Base-by-base conservation (phyloP, 2,329 filamentous ascomycete species). In the Penicillium occitanis region DNA sequence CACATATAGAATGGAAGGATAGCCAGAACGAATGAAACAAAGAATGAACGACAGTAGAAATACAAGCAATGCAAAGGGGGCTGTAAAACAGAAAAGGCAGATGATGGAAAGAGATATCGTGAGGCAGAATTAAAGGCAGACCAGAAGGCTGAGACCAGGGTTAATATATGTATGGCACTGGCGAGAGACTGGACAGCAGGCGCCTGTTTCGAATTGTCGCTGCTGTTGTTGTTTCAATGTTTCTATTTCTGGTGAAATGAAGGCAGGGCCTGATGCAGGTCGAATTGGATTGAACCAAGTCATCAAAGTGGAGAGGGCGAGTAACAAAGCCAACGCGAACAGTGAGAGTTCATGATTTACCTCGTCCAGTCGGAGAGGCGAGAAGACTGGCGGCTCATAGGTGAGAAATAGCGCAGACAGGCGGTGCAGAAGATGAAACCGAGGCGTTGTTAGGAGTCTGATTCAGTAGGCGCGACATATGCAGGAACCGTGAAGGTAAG, bases 171-270 rank as follows among this genome's bases (percentile, higher is more conserved):
- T 44, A 42, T 42, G 30, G 25, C 44, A n/a, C 19, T 28, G 28
- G 55, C 22, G 28, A 33, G 17, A 5, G 51, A 19, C 50, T 55
- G 28, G 13, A 50, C 46, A 37, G 59, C 19, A 46, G 53, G 65
- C 65, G 65, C 35, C 60, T 60, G 65, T 66, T 66, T 66, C 61
- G 55, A 50, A 58, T 66, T 65, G 58, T 48, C 44, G 64, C 60
- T 51, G 50, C 44, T 48, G 61, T 33, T 53, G 50, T 33, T 53
- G 50, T 63, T 63, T 63, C 61, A 35, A 53, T 42, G 65, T 66
- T 66, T 66, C 65, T 66, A 66, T 63, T 66, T 46, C 55, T 63
- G 65, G 40, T 51, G 33, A 46, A 46, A 60, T 42, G 57, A 60
- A 22, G 50, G 53, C 22, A 57, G 53, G 37, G 46, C 14, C 50